phyloP scores from a whole-genome alignment of 768 basidiomycete genomes.

The Mycena metata region DNA sequence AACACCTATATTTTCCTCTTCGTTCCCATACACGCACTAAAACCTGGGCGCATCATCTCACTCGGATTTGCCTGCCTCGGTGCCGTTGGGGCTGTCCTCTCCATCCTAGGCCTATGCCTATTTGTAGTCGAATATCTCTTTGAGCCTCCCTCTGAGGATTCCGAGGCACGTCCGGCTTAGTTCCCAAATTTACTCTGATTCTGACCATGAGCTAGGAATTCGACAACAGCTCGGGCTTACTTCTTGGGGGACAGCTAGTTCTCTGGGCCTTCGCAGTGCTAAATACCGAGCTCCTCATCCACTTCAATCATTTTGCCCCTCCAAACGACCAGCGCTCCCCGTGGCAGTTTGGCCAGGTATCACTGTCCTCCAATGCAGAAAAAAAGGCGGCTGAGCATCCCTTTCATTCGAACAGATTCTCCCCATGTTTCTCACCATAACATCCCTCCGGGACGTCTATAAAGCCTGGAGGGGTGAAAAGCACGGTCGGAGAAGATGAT shows the following conservation, averaged over 20 bases:
- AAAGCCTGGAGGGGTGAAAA: not conserved
- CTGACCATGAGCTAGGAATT: not conserved
- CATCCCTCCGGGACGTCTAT: not conserved
- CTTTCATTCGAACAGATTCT: not conserved
- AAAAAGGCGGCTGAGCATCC: not conserved
- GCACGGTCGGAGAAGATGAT: no score
- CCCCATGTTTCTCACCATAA: slow-evolving; percentile 1
- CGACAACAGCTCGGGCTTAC: not conserved
- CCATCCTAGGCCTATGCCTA: not conserved
- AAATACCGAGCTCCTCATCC: not conserved
- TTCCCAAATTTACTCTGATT: slow-evolving; percentile 4
- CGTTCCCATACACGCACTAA: slow-evolving; percentile 2
- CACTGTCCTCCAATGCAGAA: not conserved
- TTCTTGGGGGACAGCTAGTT: not conserved
- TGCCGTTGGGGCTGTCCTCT: not conserved
- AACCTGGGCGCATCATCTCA: slow-evolving; percentile 3
- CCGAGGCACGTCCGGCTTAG: slow-evolving; percentile 3
- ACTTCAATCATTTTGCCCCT: not conserved
- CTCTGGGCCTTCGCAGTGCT: not conserved
- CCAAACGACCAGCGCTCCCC: not conserved
- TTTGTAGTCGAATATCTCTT: not conserved
- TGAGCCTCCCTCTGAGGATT: not conserved
- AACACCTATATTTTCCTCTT: slow-evolving; percentile 1
- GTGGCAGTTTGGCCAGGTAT: slow-evolving; percentile 1
- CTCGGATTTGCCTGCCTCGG: not conserved